phyloP scores from a whole-genome alignment of 2,329 filamentous ascomycete genomes.

The Fusarium xyrophilum region DNA sequence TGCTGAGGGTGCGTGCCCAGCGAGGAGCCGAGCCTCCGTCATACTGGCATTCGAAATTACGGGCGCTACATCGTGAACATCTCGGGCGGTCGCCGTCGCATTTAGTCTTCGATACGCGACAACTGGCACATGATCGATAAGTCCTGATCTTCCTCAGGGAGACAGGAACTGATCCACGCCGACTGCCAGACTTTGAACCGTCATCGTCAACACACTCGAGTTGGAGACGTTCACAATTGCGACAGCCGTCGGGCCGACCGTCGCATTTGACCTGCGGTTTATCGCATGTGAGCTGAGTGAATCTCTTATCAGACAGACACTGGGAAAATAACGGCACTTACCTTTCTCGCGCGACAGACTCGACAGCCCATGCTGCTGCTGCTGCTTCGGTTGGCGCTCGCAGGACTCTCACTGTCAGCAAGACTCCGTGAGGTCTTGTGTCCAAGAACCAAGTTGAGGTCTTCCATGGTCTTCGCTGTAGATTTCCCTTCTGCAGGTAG shows the following conservation, averaged over 20 bases:
- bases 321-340: slow-evolving; percentile 25
- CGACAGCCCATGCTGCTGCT: slow-evolving; percentile 48
- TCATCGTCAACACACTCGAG: slow-evolving; percentile 51
- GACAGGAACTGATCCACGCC: slow-evolving; percentile 37
- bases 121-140: slow-evolving; percentile 51
- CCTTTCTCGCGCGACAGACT: slow-evolving; percentile 52
- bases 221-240: slow-evolving; percentile 53
- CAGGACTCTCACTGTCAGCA: slow-evolving; percentile 23
- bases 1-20: slow-evolving; percentile 47
- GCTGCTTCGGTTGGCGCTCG: slow-evolving; percentile 27
- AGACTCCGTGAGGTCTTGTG: slow-evolving; percentile 29
- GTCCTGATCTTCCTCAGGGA: slow-evolving; percentile 50
- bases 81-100: slow-evolving; percentile 51
- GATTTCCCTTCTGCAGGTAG: neutral
- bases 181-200: slow-evolving; percentile 39
- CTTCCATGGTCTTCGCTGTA: slow-evolving; percentile 14
- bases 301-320: neutral
- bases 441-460: slow-evolving; percentile 18
- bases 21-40: slow-evolving; percentile 49
- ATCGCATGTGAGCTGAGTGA: slow-evolving; percentile 22
- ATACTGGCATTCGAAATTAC: slow-evolving; percentile 49
- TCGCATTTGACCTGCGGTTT: slow-evolving; percentile 50
- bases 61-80: slow-evolving; percentile 47
- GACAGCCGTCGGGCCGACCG: slow-evolving; percentile 51
- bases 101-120: slow-evolving; percentile 52